Base-by-base conservation (phyloP, 345 rosid species). In the Acer saccharum region DNA sequence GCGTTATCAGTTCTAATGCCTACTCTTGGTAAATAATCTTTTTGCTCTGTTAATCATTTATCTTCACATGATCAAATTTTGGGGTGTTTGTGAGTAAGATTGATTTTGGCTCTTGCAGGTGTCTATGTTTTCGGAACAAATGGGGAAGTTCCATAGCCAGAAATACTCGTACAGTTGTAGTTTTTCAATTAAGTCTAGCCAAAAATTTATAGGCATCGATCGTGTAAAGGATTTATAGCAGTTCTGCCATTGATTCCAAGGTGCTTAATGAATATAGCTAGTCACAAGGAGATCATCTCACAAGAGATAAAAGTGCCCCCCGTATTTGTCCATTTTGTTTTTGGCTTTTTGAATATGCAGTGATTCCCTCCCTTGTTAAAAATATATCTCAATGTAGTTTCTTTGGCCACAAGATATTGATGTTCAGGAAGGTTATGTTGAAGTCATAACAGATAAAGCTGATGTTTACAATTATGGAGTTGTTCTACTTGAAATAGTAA, bases 1-100 rank as follows among this genome's bases (percentile, higher is more conserved):
- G 80, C 83, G 3, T 82, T 95, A 50, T 86, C 96, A 5, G 14
- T 92, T n/a, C 65, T 92, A 52, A 95, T 93, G 99, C 98, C 97
- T 52, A 86, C 96, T 2, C 90, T 93, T 25, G 99, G 98, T 95
- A 88, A 79, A 18, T 16, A 8, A 13, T 73, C 41, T 13, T 58
- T 4, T 46, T 17, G 11, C 41, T 0, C 6, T 6, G 0, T 4
- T 29, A 20, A 27, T 41, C 25, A n/a, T 25, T 7, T 43, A 12
- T 68, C 58, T 2, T 67, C 46, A 21, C 7, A n/a, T 58, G 21
- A 23, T 57, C 14, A 29, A 12, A 16, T 29, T 35, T 9, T 29
- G 16, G 12, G 67, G 11, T 21, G 20, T 66, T 10, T 21, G 14
- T 39, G 6, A 11, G 23, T 62, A 5, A 46, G 54, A 68, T 16